A percentile compares a stretch with the other conserved stretches of the same genome.
phyloP scores from a whole-genome alignment of 352 stramenopile species.

The Pythium dissotocum region DNA sequence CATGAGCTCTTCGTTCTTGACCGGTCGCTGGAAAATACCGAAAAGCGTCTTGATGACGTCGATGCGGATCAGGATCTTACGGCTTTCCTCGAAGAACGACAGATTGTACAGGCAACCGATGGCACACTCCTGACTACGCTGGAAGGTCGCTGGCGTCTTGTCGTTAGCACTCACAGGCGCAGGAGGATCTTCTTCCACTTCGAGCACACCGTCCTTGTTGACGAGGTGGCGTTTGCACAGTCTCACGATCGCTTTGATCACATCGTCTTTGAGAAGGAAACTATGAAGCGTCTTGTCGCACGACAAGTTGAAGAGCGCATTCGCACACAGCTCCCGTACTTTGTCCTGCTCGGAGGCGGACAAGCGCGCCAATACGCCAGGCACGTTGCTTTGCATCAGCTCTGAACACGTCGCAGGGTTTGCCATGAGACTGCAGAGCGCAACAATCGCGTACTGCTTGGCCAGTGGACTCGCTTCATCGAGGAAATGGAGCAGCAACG shows the following conservation, averaged over 20 bases:
- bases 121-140: conserved; percentile 69
- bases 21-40: conserved; percentile 63
- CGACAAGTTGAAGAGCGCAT: conserved; percentile 82
- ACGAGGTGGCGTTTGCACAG: conserved; percentile 57
- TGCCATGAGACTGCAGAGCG: conserved; percentile 68
- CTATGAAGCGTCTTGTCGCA: conserved; percentile 66
- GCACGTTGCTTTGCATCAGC: conserved; percentile 72
- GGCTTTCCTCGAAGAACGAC: conserved; percentile 67
- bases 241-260: conserved; percentile 66
- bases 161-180: conserved; percentile 29
- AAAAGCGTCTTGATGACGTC: conserved; percentile 65
- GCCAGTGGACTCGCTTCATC: conserved; percentile 49
- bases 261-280: conserved; percentile 70
- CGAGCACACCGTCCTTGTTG: conserved; percentile 43
- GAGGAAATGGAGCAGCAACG: conserved; percentile 70
- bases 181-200: conserved; percentile 56
- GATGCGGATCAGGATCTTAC: conserved; percentile 59
- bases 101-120: conserved; percentile 80
- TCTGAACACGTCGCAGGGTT: conserved; percentile 54
- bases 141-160: conserved; percentile 47
- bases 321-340: conserved; percentile 69
- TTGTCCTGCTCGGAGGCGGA: conserved; percentile 45
- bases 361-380: conserved; percentile 51
- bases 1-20: conserved; percentile 67
- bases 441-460: conserved; percentile 70